Evolutionary conservation across 1,139 yeast genomes (phyloP), one percentile per base, ranked within the genome.

Genomic region (Suhomyces wounanorum): DNA sequence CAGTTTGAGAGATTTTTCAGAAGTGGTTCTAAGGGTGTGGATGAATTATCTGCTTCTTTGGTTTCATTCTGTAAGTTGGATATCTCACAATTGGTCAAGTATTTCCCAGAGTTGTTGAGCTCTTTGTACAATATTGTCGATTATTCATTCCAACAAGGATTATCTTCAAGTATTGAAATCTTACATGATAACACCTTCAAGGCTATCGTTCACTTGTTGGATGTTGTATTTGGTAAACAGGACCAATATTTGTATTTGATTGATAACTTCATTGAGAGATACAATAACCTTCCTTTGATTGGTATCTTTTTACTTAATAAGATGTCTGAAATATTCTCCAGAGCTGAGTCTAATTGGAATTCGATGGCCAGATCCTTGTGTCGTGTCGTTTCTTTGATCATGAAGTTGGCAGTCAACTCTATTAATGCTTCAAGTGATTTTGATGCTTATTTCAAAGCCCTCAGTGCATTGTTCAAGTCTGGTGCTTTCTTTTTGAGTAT

Each of bases 211-310:
- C 85, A 83, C 56, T 69, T 84, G 52, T 66, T 86, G 42, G 89
- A 85, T 65, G 75, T 83, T 42, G 75, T 84, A n/a, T 73, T 85
- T 58, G 89, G 87, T 8, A 81, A 84, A 63, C 85, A 84, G 61
- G 85, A 83, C 52, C 87, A 83, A 59, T 83, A 83, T 65, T 70
- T 79, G 43, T 79, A 81, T 54, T 63, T 84, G 61, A 73, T 84
- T 57, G 83, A 83, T 45, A 71, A 74, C 17, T 84, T 83, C 56
- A 61, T 77, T 40, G 52, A 60, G 17, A 66, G 64, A 48, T 61
- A 63, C 52, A 58, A 59, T n/a, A 61, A 68, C 26, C 66, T 77
- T 14, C 83, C 87, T 4, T 64, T 66, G 5, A 72, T 84, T 50
- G 90, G 90, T 8, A 65, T 78, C 16, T 75, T 73, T 48, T 62